A percentile compares a stretch with the other conserved stretches of the same genome.
Conservation (phyloP, 352 stramenopile genomes). For the Phytopythium aichiense region DNA sequence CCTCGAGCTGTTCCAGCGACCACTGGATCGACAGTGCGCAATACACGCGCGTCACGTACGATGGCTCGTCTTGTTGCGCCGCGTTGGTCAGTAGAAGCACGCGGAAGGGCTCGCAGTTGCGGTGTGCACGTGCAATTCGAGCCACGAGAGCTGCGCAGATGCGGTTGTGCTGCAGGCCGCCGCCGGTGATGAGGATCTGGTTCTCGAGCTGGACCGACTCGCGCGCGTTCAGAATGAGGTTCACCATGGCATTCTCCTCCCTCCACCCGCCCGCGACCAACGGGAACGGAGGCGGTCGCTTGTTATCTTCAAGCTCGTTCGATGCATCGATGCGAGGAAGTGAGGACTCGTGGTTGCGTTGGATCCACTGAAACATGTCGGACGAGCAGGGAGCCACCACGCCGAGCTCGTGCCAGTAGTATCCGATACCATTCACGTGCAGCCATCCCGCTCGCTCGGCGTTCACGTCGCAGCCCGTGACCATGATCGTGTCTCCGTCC, state of each 20-base stretch:
- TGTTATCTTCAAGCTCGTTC: slow-evolving; percentile 7
- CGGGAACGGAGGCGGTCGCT: slow-evolving; percentile 44
- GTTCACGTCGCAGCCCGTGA: slow-evolving; percentile 77
- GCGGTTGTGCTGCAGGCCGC: slow-evolving; percentile 66
- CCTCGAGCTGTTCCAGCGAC: slow-evolving; percentile 68
- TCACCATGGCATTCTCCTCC: slow-evolving; percentile 80
- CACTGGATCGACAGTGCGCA: slow-evolving; percentile 76
- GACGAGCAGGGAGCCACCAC: slow-evolving; percentile 40
- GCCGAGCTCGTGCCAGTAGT: slow-evolving; percentile 79
- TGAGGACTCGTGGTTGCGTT: slow-evolving; percentile 40
- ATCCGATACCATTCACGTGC: slow-evolving; percentile 48
- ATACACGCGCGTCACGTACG: slow-evolving; percentile 68
- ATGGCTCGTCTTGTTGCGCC: slow-evolving; percentile 74
- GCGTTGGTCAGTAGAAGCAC: slow-evolving; percentile 70
- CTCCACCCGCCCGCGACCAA: slow-evolving; percentile 67
- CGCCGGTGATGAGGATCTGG: slow-evolving; percentile 78
- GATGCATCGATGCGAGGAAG: slow-evolving; percentile 53
- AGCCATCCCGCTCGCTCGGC: slow-evolving; percentile 66
- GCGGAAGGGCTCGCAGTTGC: slow-evolving; percentile 35
- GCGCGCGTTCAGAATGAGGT: slow-evolving; percentile 70
- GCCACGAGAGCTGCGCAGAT: slow-evolving; percentile 59
- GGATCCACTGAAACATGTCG: slow-evolving; percentile 61
- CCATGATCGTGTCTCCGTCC: slow-evolving; percentile 59
- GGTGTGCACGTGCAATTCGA: slow-evolving; percentile 39
- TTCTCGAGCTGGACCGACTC: slow-evolving; percentile 70